Base-by-base conservation (phyloP, 768 basidiomycete species). In the Baorangia bicolor region DNA sequence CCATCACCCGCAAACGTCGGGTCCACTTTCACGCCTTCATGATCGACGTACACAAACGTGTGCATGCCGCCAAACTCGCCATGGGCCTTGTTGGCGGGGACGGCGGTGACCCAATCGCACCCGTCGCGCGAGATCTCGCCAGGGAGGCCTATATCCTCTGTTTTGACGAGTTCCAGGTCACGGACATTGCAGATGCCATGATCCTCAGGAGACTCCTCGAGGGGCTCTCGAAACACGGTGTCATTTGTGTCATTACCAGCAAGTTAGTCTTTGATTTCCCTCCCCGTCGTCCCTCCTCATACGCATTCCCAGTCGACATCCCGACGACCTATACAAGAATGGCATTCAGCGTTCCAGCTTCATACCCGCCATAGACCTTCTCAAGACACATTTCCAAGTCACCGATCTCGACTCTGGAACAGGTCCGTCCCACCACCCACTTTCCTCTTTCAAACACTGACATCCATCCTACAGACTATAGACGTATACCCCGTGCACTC, bases 1-100 rank as follows among this genome's bases (percentile, higher is more conserved):
- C 79, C 41, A 75, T 90, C 51, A 82, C 73, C 42, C 81, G 83
- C 56, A 92, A 92, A 73, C 87, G 91, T 51, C 82, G 97, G 30
- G 93, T 98, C 16, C 97, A 99, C 72, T 99, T 99, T 70, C 95
- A 98, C 68, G 92, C 94, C 2, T 98, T 99, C 78, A 98, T 99
- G 97, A 86, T 98, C 58, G 97, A 99, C 68, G 94, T 98, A 21
- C 92, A 98, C 70, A 97, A 96, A 67, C 87, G 94, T 18, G 70
- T 95, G 4, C 94, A 98, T 62, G 84, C 85, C 2, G 82, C 89
- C 37, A 94, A 94, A 75, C 75, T 82, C 40, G 79, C 81, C 53
- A 82, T 86, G 75, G 89, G 90, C 2, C 74, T 77, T 58, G 69
- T 80, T 16, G 83, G 85, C 21, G 66, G 67, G 0, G 64, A 61